phyloP scores from a whole-genome alignment of 768 basidiomycete species.

The Tricholoma terreum region DNA sequence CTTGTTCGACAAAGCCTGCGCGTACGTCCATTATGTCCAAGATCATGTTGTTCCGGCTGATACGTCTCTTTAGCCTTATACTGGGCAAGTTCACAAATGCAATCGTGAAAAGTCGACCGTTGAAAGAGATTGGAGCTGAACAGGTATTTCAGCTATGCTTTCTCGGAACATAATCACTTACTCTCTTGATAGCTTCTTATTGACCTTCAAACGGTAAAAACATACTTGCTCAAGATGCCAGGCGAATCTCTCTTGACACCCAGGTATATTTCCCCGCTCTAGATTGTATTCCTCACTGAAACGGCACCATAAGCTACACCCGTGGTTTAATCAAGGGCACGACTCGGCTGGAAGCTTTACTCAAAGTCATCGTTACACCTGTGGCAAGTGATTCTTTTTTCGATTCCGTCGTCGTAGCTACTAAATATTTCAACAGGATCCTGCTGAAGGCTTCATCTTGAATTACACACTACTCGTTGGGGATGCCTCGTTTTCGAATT shows the following conservation, averaged over 20 bases:
- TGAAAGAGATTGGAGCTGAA: slow-evolving; percentile 93
- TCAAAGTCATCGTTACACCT: slow-evolving; percentile 95
- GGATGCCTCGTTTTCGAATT: slow-evolving; percentile 94
- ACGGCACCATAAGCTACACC: slow-evolving; percentile 57
- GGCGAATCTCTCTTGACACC: slow-evolving; percentile 60
- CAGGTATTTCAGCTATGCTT: slow-evolving; percentile 49
- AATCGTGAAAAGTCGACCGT: slow-evolving; percentile 84
- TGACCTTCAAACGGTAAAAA: slow-evolving; percentile 85
- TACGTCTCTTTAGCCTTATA: slow-evolving; percentile 56
- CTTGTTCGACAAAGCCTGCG: slow-evolving; percentile 89
- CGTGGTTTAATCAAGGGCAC: slow-evolving; percentile 80
- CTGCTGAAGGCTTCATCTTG: slow-evolving; percentile 89
- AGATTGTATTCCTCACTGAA: slow-evolving; percentile 3
- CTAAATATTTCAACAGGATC: slow-evolving; percentile 53
- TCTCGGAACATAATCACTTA: slow-evolving; percentile 5
- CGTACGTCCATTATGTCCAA: slow-evolving; percentile 44
- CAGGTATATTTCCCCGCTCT: slow-evolving; percentile 36
- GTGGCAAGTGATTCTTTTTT: slow-evolving; percentile 51
- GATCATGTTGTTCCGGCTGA: not conserved
- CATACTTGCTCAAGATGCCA: slow-evolving; percentile 78
- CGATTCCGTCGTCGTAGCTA: not conserved
- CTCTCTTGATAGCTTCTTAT: slow-evolving; percentile 64
- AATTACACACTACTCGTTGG: slow-evolving; percentile 95
- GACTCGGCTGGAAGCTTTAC: slow-evolving; percentile 79
- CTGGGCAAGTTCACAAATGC: slow-evolving; percentile 86